These are phyloP conservation scores for Termitomyces sp. DNA, from an alignment of 768 basidiomycete species.

Conservation along the genomic window DNA sequence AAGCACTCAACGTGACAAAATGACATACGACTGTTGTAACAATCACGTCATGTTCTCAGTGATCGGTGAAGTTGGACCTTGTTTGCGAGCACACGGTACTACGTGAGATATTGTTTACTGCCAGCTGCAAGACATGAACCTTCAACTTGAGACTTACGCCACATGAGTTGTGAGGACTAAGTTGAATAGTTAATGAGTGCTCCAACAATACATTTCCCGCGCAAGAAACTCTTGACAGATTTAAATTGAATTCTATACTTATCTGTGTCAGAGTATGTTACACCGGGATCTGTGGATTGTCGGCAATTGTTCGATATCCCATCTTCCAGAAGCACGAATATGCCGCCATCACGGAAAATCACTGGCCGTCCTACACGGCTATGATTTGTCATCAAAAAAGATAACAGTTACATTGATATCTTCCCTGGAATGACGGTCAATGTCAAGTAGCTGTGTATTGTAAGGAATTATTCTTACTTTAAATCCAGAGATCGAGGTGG, in stretches of 20 bases:
- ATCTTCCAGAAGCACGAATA: background rate
- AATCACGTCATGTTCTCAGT: background rate
- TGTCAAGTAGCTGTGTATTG: background rate
- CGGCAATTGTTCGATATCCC: too few relatives aligned
- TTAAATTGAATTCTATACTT: background rate
- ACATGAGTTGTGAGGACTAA: background rate
- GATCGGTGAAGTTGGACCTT: background rate
- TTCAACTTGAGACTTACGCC: background rate
- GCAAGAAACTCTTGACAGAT: background rate
- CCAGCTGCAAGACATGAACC: too few relatives aligned
- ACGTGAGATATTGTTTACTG: background rate
- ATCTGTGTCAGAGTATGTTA: background rate
- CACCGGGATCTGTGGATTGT: background rate
- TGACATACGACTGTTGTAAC: background rate
- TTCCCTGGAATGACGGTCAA: constrained; percentile 5
- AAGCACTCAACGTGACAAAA: background rate
- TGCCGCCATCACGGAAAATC: background rate
- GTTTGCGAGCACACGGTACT: background rate
- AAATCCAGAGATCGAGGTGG: constrained; percentile 33
- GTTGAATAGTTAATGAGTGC: background rate
- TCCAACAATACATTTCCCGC: background rate
- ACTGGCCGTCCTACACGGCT: too few relatives aligned
- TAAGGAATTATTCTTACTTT: constrained; percentile 26
- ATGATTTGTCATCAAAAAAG: constrained; percentile 12
- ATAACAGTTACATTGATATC: constrained; percentile 11